These are phyloP conservation scores for Salix koriyanagi DNA, from an alignment of 345 rosid genomes.

Conservation along the genomic window DNA sequence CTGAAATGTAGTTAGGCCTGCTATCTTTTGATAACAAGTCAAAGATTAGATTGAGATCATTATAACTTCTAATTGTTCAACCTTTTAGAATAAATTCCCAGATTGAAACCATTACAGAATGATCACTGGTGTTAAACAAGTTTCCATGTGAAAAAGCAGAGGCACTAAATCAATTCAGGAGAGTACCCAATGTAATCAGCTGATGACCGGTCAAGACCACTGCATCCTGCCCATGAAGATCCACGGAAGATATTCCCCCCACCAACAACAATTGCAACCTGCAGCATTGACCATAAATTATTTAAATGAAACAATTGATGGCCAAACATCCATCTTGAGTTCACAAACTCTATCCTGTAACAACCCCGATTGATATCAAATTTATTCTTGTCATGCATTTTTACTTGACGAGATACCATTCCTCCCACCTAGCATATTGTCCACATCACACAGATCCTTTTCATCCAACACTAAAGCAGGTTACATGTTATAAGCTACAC, in stretches of 20 bases:
- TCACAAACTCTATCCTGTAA: neutral
- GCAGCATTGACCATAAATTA: conserved; percentile 7
- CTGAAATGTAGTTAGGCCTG: neutral
- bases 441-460: neutral
- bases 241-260: conserved; percentile 97
- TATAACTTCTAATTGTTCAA: neutral
- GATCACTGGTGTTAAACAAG: neutral
- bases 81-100: neutral
- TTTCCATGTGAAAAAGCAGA: neutral
- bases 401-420: neutral
- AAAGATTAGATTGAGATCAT: neutral
- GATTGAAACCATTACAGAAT: neutral
- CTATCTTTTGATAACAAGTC: neutral
- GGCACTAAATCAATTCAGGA: neutral
- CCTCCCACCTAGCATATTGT: neutral
- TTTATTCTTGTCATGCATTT: neutral
- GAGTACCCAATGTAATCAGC: conserved; percentile 91
- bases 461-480: neutral
- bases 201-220: conserved; percentile 97
- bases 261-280: conserved; percentile 97
- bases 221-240: conserved; percentile 85
- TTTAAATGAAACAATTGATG: conserved; percentile 1
- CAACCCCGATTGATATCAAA: neutral
- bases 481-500: too few species aligned
- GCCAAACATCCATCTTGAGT: neutral